Conservation (phyloP, 768 basidiomycete species). For the Mycena leptocephala region DNA sequence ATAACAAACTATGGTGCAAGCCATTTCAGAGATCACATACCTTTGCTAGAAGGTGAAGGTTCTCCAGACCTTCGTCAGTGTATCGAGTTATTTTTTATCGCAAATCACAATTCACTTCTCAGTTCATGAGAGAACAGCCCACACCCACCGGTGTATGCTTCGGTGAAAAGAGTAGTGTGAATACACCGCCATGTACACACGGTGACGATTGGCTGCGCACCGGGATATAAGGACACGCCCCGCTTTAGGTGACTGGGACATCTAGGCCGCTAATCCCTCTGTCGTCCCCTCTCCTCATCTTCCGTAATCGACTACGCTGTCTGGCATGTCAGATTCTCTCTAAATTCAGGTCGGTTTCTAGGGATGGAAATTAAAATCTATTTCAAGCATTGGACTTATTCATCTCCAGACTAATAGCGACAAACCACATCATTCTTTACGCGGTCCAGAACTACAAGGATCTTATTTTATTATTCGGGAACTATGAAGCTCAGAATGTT, state of each 20-base stretch:
- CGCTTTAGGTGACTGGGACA: background rate
- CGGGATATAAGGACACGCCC: too few species aligned
- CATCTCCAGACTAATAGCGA: too few species aligned
- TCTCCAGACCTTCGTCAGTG: background rate
- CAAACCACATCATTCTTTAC: too few species aligned
- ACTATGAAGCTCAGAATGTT: background rate
- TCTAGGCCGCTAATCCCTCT: background rate
- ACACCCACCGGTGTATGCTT: too few species aligned
- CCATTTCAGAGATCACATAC: background rate
- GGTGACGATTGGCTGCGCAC: too few species aligned
- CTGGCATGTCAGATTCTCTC: background rate
- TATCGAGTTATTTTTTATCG: background rate
- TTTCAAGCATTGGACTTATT: too few species aligned
- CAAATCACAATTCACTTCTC: too few species aligned
- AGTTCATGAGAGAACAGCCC: too few species aligned
- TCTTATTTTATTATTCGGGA: too few species aligned
- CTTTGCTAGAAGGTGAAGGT: background rate
- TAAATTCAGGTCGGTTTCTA: background rate
- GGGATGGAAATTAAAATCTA: background rate
- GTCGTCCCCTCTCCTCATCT: background rate
- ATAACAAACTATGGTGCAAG: background rate
- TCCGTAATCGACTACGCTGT: background rate
- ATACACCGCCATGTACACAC: too few species aligned
- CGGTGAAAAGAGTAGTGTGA: too few species aligned
- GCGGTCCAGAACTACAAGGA: too few species aligned